Evolutionary conservation across 1,284 basidiomycete species (phyloP).

Genomic region (Peniophora sp.): DNA sequence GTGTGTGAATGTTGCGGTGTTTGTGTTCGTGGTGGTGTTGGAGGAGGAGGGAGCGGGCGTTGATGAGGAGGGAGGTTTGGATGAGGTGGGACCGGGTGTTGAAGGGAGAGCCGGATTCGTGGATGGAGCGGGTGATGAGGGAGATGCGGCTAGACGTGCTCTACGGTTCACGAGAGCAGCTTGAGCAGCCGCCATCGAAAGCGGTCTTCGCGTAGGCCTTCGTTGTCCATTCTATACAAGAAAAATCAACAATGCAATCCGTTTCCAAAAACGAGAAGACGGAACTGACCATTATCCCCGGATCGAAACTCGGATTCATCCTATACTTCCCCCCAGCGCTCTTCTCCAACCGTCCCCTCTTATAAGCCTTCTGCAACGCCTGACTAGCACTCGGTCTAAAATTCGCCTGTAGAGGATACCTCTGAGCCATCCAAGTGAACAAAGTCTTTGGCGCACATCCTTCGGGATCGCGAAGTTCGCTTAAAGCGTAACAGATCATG

Average conservation of each 20-base stretch:
- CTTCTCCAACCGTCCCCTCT: constrained; percentile 69
- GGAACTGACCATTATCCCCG: constrained; percentile 75
- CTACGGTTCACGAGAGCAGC: constrained; percentile 36
- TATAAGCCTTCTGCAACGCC: constrained; percentile 75
- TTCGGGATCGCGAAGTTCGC: constrained; percentile 54
- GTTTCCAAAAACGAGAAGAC: constrained; percentile 24
- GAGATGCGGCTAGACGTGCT: constrained; percentile 3
- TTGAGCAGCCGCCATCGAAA: constrained; percentile 53
- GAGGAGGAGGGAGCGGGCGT: no score
- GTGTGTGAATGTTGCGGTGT: not conserved
- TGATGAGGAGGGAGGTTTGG: no score
- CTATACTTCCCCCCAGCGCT: constrained; percentile 61
- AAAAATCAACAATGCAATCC: constrained; percentile 12
- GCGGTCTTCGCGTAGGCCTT: constrained; percentile 20
- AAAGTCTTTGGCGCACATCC: constrained; percentile 73
- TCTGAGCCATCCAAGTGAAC: constrained; percentile 71
- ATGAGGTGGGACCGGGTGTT: no score
- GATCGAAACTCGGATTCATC: constrained; percentile 44
- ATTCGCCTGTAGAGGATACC: constrained; percentile 78
- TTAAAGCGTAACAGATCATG: constrained; percentile 75
- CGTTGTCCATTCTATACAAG: constrained; percentile 19
- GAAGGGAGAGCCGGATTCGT: constrained; percentile 3
- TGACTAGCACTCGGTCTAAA: constrained; percentile 80
- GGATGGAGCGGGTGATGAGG: constrained; percentile 3
- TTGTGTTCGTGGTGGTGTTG: no score